Conservation (phyloP, 371 early-diverging fungal species). For the Mycotypha africana region DNA sequence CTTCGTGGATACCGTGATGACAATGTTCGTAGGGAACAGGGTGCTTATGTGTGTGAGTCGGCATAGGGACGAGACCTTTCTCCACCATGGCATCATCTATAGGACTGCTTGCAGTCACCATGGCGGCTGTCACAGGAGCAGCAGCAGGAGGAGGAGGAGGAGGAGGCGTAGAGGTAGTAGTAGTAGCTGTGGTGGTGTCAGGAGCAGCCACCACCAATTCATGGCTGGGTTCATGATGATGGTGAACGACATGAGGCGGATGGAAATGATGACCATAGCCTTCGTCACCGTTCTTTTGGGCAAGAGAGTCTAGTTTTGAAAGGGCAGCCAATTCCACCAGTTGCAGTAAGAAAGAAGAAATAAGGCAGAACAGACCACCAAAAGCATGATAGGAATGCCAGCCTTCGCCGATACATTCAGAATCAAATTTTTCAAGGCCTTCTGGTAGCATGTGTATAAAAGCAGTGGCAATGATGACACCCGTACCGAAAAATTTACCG, state of each 20-base stretch:
- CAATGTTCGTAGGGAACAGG: conserved; percentile 10
- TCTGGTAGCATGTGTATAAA: conserved; percentile 67
- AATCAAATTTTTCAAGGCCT: conserved; percentile 23
- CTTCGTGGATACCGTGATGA: conserved; percentile 18
- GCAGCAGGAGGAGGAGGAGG: not conserved
- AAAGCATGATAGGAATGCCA: conserved; percentile 32
- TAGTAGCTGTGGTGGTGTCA: not conserved
- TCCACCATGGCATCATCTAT: conserved; percentile 1
- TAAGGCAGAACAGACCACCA: conserved; percentile 31
- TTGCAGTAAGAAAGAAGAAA: conserved; percentile 30
- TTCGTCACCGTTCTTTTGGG: conserved; percentile 3
- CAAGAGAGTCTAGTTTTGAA: conserved; percentile 18
- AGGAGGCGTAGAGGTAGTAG: not conserved
- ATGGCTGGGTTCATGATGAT: too few relatives aligned
- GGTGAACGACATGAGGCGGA: too few relatives aligned
- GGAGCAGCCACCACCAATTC: not conserved
- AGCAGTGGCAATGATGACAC: conserved; percentile 75
- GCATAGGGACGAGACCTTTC: not conserved
- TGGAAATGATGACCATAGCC: too few relatives aligned
- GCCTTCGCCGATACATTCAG: conserved; percentile 28
- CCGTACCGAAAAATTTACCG: conserved; percentile 60
- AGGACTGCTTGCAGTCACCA: not conserved
- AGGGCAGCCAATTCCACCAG: conserved; percentile 28
- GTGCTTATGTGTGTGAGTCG: not conserved
- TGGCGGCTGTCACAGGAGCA: too few relatives aligned